Base-by-base conservation (phyloP, 768 basidiomycete genomes). In the Gymnopilus dilepis region DNA sequence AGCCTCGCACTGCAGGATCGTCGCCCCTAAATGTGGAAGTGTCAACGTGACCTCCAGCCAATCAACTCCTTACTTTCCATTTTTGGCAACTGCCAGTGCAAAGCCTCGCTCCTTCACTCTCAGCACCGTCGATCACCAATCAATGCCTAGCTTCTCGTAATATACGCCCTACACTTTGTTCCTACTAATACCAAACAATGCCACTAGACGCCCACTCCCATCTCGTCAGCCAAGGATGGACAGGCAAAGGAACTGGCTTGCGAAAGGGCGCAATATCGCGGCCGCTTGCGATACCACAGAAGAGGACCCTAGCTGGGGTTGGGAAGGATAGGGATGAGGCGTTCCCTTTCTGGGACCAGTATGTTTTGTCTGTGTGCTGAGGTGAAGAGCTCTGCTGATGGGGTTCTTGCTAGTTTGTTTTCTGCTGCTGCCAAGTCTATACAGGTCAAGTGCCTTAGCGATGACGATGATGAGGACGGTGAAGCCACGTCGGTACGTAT, bases 331-430 rank as follows among this genome's bases (percentile, higher is more conserved):
- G 95, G 65, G 95, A 97, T 69, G 95, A 96, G 67, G 94, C 94
- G 0, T 95, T 95, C 72, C 95, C 95, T 53, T 98, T 98, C 84
- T 98, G 95, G 95, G 95, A 98, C 73, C 94, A 97, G 95, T 97
- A 68, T 75, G 92, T 83, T 47, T 33, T 43, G 21, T n/a, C 30
- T 15, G 30, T 52, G 56, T 43, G 2, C 34, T 15, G 51, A 50
- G 26, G 50, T 15, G 19, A 19, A 5, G 30, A 45, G 38, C 19
- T n/a, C n/a, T 26, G 33, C 50, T 17, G 21, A 9, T 28, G 47
- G 30, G n/a, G 13, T 37, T 24, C 9, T 17, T 19, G 28, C 19
- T 65, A 95, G 93, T 69, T 75, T 97, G 56, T 97, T 92, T 73
- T 78, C 89, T 1, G 87, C 89, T 13, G 94, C 95, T 19, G 89